Evolutionary conservation across 163 green algal species (phyloP).

Genomic region (Volvox carteri): DNA sequence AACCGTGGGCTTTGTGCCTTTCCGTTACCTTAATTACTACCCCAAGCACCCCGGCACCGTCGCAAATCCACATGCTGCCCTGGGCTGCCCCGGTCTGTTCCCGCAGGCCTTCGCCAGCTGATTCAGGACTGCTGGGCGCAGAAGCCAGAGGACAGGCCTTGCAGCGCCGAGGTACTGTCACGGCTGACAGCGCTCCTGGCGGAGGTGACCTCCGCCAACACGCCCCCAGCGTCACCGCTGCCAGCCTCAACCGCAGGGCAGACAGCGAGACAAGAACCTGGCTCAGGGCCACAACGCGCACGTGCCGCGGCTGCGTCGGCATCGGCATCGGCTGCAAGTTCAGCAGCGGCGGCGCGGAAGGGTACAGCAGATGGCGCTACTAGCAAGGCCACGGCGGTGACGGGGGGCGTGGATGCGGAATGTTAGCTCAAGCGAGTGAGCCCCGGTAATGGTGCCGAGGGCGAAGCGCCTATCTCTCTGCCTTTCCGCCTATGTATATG

Average conservation of each 20-base stretch:
- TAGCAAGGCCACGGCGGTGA: background rate
- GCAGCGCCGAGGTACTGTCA: conserved; percentile 21
- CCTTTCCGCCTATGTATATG: no score
- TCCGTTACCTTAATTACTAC: no score
- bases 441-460: no score
- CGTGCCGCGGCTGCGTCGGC: background rate
- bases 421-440: no score
- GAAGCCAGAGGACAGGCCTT: conserved; percentile 47
- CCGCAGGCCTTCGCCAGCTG: conserved; percentile 20
- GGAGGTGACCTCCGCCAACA: background rate
- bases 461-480: no score
- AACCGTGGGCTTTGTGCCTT: no score
- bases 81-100: background rate
- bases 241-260: background rate
- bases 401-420: no score
- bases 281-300: background rate
- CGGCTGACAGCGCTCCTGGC: conserved; percentile 1
- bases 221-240: no score
- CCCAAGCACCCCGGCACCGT: no score
- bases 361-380: no score
- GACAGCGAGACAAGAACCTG: background rate
- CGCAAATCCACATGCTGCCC: background rate
- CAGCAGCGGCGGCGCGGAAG: background rate
- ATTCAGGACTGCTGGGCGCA: conserved; percentile 56
- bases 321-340: background rate